These are phyloP conservation scores for Aspergillus neotritici DNA, from an alignment of 2,329 filamentous ascomycete genomes.

Conservation along the genomic window DNA sequence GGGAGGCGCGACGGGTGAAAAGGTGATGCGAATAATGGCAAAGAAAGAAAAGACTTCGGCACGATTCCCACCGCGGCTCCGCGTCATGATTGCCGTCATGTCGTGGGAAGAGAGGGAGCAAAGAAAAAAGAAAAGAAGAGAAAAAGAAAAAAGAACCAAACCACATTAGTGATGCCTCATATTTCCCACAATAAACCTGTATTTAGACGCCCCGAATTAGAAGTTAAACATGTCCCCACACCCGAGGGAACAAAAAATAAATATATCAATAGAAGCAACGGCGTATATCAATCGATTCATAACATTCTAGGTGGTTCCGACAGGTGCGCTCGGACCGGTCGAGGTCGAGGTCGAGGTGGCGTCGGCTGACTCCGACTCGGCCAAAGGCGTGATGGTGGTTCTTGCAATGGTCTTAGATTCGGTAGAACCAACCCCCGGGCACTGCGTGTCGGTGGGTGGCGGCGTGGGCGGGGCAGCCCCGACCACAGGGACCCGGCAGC, in stretches of 20 bases:
- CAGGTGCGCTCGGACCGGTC: conserved; percentile 22
- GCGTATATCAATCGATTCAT: background rate
- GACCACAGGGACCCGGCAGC: conserved; percentile 45
- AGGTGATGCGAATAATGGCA: conserved; percentile 4
- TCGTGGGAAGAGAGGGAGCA: too few species aligned
- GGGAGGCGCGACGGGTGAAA: conserved; percentile 3
- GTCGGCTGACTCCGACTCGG: conserved; percentile 26
- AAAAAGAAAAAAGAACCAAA: conserved; percentile 16
- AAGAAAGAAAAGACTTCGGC: background rate
- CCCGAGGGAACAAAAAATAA: conserved; percentile 16
- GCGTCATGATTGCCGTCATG: too few species aligned
- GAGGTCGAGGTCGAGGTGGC: too few species aligned
- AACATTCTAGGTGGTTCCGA: conserved; percentile 19
- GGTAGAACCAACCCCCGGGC: conserved; percentile 46
- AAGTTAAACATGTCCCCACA: conserved; percentile 20
- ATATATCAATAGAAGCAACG: conserved; percentile 23
- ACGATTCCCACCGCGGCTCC: too few species aligned
- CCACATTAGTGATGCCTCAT: conserved; percentile 23
- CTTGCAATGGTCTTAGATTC: conserved; percentile 31
- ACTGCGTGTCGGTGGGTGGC: conserved; percentile 64
- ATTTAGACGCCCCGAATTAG: conserved; percentile 36
- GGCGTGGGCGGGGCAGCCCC: conserved; percentile 58
- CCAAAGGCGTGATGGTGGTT: conserved; percentile 30
- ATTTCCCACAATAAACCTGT: conserved; percentile 30
- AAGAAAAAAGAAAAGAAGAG: conserved; percentile 9